Conservation (phyloP, 139 green algal species). For the Auxenochlorella pyrenoidosa region DNA sequence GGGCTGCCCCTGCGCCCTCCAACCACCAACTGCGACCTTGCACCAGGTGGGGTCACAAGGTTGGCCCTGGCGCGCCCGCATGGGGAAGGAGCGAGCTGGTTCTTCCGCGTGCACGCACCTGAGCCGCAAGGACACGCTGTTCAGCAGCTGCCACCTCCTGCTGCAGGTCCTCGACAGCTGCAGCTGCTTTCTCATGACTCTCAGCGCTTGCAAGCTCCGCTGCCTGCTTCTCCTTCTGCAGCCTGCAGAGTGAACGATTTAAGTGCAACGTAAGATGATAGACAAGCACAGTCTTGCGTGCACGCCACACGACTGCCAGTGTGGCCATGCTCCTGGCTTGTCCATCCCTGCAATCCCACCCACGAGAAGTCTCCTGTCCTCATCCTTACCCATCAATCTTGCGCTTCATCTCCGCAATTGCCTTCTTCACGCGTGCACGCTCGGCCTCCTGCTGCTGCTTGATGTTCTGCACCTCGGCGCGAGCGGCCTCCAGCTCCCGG, state of each 20-base stretch:
- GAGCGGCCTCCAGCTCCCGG: conserved; percentile 12
- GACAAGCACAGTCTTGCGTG: too few relatives aligned
- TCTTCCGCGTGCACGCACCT: neutral
- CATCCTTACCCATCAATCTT: conserved; percentile 49
- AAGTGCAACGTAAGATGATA: too few relatives aligned
- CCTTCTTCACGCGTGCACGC: conserved; percentile 52
- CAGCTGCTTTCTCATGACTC: conserved; percentile 23
- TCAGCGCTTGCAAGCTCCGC: conserved; percentile 43
- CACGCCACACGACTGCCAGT: too few relatives aligned
- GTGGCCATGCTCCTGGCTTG: too few relatives aligned
- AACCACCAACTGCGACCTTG: too few relatives aligned
- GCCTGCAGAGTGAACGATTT: neutral
- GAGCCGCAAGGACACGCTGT: neutral
- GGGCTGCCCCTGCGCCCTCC: too few relatives aligned
- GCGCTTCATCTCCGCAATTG: conserved; percentile 52
- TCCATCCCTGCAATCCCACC: too few relatives aligned
- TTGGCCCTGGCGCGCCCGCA: too few relatives aligned
- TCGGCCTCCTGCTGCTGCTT: conserved; percentile 54
- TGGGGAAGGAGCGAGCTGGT: neutral
- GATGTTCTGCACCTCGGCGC: conserved; percentile 31
- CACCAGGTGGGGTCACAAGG: too few relatives aligned
- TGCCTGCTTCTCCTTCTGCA: conserved; percentile 52
- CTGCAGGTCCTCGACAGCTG: conserved; percentile 34
- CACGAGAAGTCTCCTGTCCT: neutral
- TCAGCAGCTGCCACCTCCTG: conserved; percentile 28